Evolutionary conservation across 1,284 basidiomycete species (phyloP), one percentile per base, ranked within the genome.

Genomic region (Ceratorhiza oryzae-sativae): DNA sequence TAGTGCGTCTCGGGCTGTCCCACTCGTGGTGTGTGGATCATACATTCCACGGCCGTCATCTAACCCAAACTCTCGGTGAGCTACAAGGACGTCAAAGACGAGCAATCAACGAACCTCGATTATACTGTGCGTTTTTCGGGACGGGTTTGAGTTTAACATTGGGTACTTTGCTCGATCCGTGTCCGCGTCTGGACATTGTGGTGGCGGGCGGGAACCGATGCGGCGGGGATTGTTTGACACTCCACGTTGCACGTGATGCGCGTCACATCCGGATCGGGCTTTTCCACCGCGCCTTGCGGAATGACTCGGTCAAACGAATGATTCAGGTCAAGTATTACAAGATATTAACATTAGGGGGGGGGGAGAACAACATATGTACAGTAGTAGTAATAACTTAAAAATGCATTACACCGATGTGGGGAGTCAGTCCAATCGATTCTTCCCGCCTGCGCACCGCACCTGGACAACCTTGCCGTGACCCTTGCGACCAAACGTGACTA

Each of bases 111-210:
- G 41, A 39, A 60, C 59, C 49, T 46, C 13, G 25, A 32, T 20
- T 6, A 42, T 59, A 42, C 20, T 46, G 60, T 56, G 9, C 42
- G 12, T 4, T 8, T 25, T 67, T 68, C 25, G 41, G 67, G 48
- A 42, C 67, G 51, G 73, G 73, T 39, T 73, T 51, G 23, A 76
- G 67, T n/a, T 74, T 75, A 30, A 76, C 75, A 51, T 73, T 73
- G n/a, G 76, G 76, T n/a, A 77, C 73, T 68, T 77, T 76, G 32
- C 67, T 76, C 49, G 76, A 77, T 12, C 72, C 70, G 51, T 76
- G 75, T 13, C 73, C 68, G 30, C 72, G 62, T 25, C 74, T 30
- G 45, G 42, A 45, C 42, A 45, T 45, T 18, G 42, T 59, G 39
- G 56, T 59, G 72, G 49, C 49, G 23, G 68, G 46, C 56, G 63